A percentile compares a stretch with the other conserved stretches of the same genome.
These are phyloP conservation scores for Dorcoceras hygrometricum DNA, from an alignment of 257 asterid genomes.

Conservation along the genomic window DNA sequence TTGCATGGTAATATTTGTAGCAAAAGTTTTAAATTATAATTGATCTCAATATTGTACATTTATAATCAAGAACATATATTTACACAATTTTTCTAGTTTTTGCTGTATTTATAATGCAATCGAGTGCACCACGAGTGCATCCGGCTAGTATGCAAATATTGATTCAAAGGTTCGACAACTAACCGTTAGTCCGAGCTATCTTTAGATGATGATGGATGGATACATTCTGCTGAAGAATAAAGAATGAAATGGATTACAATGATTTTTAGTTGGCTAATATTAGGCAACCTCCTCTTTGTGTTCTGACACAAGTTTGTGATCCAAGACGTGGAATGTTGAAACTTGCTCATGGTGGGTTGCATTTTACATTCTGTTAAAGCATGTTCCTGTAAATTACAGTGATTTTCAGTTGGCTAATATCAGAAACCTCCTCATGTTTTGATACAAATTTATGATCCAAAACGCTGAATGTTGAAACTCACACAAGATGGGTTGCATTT, in stretches of 20 bases:
- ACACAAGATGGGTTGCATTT: constrained; percentile 32
- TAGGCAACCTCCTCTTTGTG: constrained; percentile 54
- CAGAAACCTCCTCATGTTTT: constrained; percentile 53
- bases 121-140: neutral
- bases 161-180: constrained; percentile 15
- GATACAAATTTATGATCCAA: constrained; percentile 51
- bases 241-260: too few species aligned
- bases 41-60: too few species aligned
- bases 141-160: neutral
- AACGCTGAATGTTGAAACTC: constrained; percentile 41
- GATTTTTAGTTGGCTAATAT: constrained; percentile 31
- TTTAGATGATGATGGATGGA: constrained; percentile 48
- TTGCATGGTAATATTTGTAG: too few species aligned
- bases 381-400: constrained; percentile 26
- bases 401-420: constrained; percentile 30
- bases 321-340: constrained; percentile 51
- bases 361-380: constrained; percentile 34
- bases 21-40: too few species aligned
- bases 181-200: constrained; percentile 51
- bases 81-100: neutral
- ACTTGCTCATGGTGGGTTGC: constrained; percentile 30
- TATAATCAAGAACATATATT: neutral
- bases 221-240: too few species aligned
- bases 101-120: constrained; percentile 22
- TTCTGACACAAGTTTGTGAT: constrained; percentile 53